Conservation (phyloP, 257 asterid genomes). For the Solanum gracilifrons region DNA sequence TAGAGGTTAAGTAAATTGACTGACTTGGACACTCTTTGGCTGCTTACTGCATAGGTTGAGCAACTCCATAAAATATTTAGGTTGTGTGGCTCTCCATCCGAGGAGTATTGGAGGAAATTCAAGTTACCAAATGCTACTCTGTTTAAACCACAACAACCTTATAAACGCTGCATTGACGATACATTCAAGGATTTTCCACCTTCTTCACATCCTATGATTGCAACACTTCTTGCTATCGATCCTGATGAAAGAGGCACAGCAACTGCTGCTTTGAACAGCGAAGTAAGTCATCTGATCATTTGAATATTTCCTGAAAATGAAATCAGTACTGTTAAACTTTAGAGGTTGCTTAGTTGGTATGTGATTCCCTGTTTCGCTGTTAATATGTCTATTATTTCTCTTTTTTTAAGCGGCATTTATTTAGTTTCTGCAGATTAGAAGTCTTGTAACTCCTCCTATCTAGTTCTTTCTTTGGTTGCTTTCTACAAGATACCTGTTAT, state of each 20-base stretch:
- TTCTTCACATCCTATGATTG: slow-evolving; percentile 47
- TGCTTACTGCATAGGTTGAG: slow-evolving; percentile 45
- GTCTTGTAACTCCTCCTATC: background rate
- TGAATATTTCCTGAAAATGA: background rate
- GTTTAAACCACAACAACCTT: slow-evolving; percentile 75
- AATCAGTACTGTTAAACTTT: background rate
- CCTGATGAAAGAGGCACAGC: slow-evolving; percentile 82
- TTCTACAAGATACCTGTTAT: background rate
- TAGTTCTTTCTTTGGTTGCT: background rate
- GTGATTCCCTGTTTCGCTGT: background rate
- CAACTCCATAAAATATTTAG: slow-evolving; percentile 89
- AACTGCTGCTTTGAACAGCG: slow-evolving; percentile 57
- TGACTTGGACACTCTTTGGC: background rate
- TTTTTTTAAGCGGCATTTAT: background rate
- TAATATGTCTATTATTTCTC: background rate
- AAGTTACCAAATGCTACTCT: slow-evolving; percentile 64
- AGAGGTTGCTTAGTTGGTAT: background rate
- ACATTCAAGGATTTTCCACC: slow-evolving; percentile 70
- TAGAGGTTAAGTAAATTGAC: background rate
- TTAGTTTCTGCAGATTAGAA: background rate
- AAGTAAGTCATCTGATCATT: slow-evolving; percentile 28
- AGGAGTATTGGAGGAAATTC: slow-evolving; percentile 84
- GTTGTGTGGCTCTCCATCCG: slow-evolving; percentile 83
- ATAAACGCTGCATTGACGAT: slow-evolving; percentile 54
- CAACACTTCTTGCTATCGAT: slow-evolving; percentile 67